A percentile compares a stretch with the other conserved stretches of the same genome.
Evolutionary conservation across 176 grass and related monocot genomes (phyloP).

Genomic region (Pontederia crassipes): DNA sequence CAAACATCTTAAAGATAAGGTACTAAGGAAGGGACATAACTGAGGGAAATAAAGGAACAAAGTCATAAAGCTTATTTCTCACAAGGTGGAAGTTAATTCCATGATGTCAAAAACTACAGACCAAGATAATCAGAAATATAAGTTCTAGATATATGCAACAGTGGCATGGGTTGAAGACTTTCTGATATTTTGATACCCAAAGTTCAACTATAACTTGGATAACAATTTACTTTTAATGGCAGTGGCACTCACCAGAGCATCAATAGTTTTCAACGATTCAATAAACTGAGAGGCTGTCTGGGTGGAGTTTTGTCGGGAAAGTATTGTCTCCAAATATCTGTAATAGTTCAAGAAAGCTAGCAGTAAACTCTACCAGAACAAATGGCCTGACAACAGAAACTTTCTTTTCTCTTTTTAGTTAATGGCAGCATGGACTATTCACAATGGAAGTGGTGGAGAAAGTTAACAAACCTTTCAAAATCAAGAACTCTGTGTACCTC

Average conservation of each 20-base stretch:
- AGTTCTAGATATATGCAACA: too few species aligned
- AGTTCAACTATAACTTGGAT: too few species aligned
- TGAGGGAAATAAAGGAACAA: too few species aligned
- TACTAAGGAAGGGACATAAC: too few species aligned
- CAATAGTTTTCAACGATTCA: conserved; percentile 40
- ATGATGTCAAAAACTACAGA: too few species aligned
- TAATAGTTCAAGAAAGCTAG: conserved; percentile 22
- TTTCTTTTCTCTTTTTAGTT: neutral
- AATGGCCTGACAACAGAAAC: neutral
- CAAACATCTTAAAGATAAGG: too few species aligned
- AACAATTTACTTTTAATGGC: neutral
- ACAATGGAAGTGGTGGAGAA: neutral
- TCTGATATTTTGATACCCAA: too few species aligned
- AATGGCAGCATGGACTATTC: neutral
- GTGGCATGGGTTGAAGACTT: too few species aligned
- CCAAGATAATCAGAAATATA: too few species aligned
- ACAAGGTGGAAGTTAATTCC: too few species aligned
- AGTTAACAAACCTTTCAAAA: conserved; percentile 58
- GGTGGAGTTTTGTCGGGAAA: conserved; percentile 40
- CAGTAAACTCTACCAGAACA: neutral
- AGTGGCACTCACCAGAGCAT: conserved; percentile 45
- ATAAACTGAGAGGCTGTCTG: conserved; percentile 46
- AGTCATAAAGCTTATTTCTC: too few species aligned
- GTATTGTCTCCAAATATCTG: conserved; percentile 76
- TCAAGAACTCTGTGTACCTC: conserved; percentile 44